Evolutionary conservation across 495 filamentous ascomycete genomes (phyloP).

Genomic region (Penicillium paxilli): DNA sequence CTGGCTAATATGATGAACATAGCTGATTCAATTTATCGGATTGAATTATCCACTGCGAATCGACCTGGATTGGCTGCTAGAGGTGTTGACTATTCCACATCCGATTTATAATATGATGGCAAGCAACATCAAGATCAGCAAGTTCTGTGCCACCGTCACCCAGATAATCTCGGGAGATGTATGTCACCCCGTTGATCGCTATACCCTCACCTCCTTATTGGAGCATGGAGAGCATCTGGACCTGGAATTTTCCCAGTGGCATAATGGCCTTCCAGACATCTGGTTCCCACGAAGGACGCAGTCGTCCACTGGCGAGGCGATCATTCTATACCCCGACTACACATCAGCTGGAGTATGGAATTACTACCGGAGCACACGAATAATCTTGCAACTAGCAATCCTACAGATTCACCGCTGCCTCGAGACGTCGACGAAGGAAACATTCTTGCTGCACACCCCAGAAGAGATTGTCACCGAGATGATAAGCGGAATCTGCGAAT

Average conservation of each 20-base stretch:
- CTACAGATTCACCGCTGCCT: neutral
- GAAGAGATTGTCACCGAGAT: slow-evolving; percentile 11
- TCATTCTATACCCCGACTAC: slow-evolving; percentile 4
- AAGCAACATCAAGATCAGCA: slow-evolving; percentile 7
- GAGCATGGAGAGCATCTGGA: slow-evolving; percentile 6
- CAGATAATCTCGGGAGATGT: neutral
- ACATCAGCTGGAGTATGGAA: slow-evolving; percentile 12
- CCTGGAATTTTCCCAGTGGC: slow-evolving; percentile 13
- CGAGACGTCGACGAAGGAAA: neutral
- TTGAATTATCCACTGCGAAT: slow-evolving; percentile 9
- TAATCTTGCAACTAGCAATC: slow-evolving; percentile 7
- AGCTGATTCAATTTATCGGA: slow-evolving; percentile 17
- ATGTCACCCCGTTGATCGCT: neutral
- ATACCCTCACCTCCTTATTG: neutral
- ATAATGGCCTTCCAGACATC: slow-evolving; percentile 4
- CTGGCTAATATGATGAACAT: neutral
- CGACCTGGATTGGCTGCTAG: slow-evolving; percentile 12
- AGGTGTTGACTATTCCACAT: slow-evolving; percentile 9
- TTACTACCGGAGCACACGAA: slow-evolving; percentile 11
- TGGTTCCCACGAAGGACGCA: slow-evolving; percentile 11
- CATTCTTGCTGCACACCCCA: neutral
- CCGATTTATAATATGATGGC: slow-evolving; percentile 16
- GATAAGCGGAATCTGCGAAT: slow-evolving; percentile 13
- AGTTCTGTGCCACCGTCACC: slow-evolving; percentile 5
- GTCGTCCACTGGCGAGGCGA: slow-evolving; percentile 6